Evolutionary conservation across 148 eudicot species (phyloP).

Genomic region (Salicornia ramosissima): DNA sequence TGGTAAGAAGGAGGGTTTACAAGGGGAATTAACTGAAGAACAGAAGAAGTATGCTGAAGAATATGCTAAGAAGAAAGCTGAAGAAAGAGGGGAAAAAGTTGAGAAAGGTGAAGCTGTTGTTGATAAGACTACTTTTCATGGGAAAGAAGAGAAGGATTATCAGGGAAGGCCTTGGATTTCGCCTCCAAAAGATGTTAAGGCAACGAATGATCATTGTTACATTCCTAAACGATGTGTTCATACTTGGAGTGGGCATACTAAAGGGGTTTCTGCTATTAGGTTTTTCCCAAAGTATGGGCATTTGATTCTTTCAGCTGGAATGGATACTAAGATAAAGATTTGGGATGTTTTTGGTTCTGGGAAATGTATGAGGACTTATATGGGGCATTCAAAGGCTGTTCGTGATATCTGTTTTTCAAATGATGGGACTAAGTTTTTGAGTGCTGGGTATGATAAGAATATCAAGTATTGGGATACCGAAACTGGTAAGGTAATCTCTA

Average conservation of each 20-base stretch:
- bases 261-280: constrained; percentile 85
- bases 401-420: constrained; percentile 83
- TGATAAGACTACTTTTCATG: constrained; percentile 87
- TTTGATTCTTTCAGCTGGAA: constrained; percentile 81
- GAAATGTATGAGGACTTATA: constrained; percentile 94
- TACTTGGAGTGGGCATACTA: constrained; percentile 95
- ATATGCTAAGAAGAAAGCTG: constrained; percentile 79
- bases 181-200: constrained; percentile 76
- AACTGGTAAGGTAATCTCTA: constrained; percentile 86
- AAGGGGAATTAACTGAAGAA: constrained; percentile 69
- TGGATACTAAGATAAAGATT: constrained; percentile 87
- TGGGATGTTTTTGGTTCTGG: constrained; percentile 94
- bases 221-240: constrained; percentile 86
- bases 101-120: constrained; percentile 52
- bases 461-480: constrained; percentile 98
- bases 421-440: constrained; percentile 85
- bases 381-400: constrained; percentile 89
- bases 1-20: constrained; percentile 73
- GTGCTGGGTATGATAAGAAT: constrained; percentile 91
- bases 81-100: constrained; percentile 45
- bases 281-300: constrained; percentile 87
- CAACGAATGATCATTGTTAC: constrained; percentile 77
- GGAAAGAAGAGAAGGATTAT: constrained; percentile 90
- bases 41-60: constrained; percentile 96
- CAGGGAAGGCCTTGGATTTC: constrained; percentile 95